Base-by-base conservation (phyloP, 2,329 filamentous ascomycete genomes). In the Aureobasidium musti region DNA sequence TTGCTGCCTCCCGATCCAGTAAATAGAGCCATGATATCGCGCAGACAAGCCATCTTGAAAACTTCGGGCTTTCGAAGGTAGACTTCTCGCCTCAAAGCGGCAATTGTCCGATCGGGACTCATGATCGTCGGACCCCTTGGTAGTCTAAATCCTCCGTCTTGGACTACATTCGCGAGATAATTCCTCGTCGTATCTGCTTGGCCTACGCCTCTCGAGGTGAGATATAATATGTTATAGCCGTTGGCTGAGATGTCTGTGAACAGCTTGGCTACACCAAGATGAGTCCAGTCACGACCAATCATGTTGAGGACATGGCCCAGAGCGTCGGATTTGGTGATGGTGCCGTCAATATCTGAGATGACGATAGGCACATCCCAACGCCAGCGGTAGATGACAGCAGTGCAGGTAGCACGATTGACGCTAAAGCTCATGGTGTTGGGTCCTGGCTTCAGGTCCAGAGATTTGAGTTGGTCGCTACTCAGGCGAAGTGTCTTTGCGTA, bases 31-130 rank as follows among this genome's bases (percentile, higher is more conserved):
- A 93, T 88, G 72, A 99, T 98, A 76, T 99, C 95, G 47, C 95
- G 88, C 23, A 99, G 81, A 69, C 95, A 99, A 2, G 95, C 92
- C 96, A 99, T 99, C 79, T 99, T 99, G 86, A 99, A 99, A 8
- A 99, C 92, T 75, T 99, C 93, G 0, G 95, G 96, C 77, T 99
- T 98, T 63, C 95, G 87, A 30, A 99, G 83, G 76, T 99, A 99
- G 6, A 99, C 87, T 76, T 99, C 95, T 56, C 95, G 88, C 67
- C 95, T 86, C 35, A 99, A 79, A 0, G 95, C 96, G 8, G 96
- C 93, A 80, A 98, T 96, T 0, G 93, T 98, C 65, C 95, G 86
- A 77, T 99, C 95, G 0, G 95, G 96, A 41, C 91, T 96, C 78
- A 97, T 87, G 70, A 99, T 98, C 0, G 96, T 96, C 0, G 95